Percentiles rank a stretch among this genome's conserved stretches.
Evolutionary conservation across 2,329 filamentous ascomycete genomes (phyloP).

Genomic region (Hymenoscyphus salicellus): DNA sequence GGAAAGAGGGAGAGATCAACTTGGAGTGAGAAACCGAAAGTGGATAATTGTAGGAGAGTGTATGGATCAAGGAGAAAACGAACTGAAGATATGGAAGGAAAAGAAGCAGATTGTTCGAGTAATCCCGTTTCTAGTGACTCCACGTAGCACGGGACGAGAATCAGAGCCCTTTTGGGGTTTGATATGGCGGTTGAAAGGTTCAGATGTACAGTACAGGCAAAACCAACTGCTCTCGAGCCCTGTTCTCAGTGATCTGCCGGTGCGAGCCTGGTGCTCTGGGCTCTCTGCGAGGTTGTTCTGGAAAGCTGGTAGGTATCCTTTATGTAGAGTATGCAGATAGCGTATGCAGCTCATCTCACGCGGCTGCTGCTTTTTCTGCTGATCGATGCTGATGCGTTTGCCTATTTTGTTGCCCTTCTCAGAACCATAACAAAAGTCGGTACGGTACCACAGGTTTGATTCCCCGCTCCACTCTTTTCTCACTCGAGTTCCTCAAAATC

Average conservation of each 20-base stretch:
- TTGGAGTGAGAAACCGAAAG: neutral
- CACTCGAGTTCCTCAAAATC: neutral
- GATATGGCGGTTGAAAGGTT: neutral
- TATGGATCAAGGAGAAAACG: neutral
- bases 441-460: neutral
- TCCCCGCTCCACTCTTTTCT: neutral
- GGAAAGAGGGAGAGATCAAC: neutral
- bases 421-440: neutral
- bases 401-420: slow-evolving; percentile 1
- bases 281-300: slow-evolving; percentile 6
- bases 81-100: no score
- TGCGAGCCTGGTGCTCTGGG: slow-evolving; percentile 14
- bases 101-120: no score
- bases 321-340: neutral
- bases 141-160: no score
- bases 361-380: slow-evolving; percentile 3
- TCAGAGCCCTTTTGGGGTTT: neutral
- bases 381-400: neutral
- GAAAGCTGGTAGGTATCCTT: neutral
- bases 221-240: slow-evolving; percentile 10
- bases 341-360: slow-evolving; percentile 11
- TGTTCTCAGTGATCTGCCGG: slow-evolving; percentile 25
- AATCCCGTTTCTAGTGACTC: no score
- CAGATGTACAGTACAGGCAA: neutral
- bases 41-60: neutral